phyloP scores from a whole-genome alignment of 1,284 basidiomycete genomes.

The Thecaphora thlaspeos region DNA sequence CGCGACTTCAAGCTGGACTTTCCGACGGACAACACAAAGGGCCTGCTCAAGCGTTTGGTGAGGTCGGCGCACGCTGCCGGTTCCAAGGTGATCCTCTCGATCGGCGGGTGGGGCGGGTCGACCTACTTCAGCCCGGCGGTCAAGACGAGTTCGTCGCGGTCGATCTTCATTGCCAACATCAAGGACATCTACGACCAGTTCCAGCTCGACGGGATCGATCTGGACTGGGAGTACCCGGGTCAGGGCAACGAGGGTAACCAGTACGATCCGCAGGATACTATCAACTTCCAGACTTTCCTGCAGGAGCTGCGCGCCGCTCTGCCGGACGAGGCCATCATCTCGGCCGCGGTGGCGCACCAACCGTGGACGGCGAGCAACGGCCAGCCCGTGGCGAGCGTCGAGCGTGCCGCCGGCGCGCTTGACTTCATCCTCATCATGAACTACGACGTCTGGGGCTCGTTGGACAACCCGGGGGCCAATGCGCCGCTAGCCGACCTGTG shows the following conservation, averaged over 20 bases:
- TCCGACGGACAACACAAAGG: conserved; percentile 17
- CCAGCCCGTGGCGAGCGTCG: conserved; percentile 31
- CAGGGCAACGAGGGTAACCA: conserved; percentile 46
- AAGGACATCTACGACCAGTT: conserved; percentile 61
- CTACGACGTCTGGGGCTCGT: conserved; percentile 49
- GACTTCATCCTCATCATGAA: conserved; percentile 53
- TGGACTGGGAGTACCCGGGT: conserved; percentile 64
- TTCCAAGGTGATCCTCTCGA: conserved; percentile 36
- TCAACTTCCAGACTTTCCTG: conserved; percentile 47
- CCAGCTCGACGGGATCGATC: conserved; percentile 64
- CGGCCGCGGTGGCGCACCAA: conserved; percentile 33
- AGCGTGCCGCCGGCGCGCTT: conserved; percentile 26
- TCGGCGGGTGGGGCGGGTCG: conserved; percentile 45
- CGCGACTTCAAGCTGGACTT: conserved; percentile 22
- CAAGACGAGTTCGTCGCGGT: conserved; percentile 13
- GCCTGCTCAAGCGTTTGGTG: conserved; percentile 28
- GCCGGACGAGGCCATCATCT: conserved; percentile 58
- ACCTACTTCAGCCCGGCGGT: conserved; percentile 41
- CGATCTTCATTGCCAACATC: conserved; percentile 31
- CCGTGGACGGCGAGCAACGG: conserved; percentile 37
- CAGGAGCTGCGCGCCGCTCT: conserved; percentile 58
- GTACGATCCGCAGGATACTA: conserved; percentile 24
- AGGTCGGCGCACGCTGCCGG: conserved; percentile 22
- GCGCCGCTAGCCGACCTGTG: conserved; percentile 49
- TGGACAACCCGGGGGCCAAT: conserved; percentile 36